Conservation (phyloP, 75 land plant species). For the Chamaecyparis obtusa region DNA sequence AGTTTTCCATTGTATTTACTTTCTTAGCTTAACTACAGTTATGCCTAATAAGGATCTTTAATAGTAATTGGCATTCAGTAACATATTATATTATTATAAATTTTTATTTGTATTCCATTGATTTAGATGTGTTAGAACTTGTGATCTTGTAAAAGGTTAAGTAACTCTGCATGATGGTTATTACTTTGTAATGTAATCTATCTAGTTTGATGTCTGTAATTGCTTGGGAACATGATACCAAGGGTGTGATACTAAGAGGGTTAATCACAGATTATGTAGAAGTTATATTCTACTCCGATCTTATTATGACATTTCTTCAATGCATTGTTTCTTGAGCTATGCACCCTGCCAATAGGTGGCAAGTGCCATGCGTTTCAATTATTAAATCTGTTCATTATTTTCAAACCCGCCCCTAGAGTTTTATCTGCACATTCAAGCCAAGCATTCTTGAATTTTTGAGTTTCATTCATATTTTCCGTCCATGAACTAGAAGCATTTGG, state of each 20-base stretch:
- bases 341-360: neutral
- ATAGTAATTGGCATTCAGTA: neutral
- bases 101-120: slow-evolving; percentile 4
- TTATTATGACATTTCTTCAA: neutral
- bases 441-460: neutral
- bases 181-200: neutral
- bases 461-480: neutral
- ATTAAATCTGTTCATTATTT: neutral
- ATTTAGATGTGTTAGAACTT: neutral
- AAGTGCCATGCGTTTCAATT: neutral
- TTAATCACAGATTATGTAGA: neutral
- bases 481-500: neutral
- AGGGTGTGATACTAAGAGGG: neutral
- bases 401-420: neutral
- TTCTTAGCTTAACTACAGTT: neutral
- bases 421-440: neutral
- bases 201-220: neutral
- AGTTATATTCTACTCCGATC: neutral
- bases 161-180: neutral
- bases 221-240: neutral
- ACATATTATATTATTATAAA: neutral
- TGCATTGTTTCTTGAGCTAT: neutral
- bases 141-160: neutral
- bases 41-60: slow-evolving; percentile 4
- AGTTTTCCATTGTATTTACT: slow-evolving; percentile 6